Base-by-base conservation (phyloP, 2,329 filamentous ascomycete genomes). In the Clarireedia homoeocarpa region DNA sequence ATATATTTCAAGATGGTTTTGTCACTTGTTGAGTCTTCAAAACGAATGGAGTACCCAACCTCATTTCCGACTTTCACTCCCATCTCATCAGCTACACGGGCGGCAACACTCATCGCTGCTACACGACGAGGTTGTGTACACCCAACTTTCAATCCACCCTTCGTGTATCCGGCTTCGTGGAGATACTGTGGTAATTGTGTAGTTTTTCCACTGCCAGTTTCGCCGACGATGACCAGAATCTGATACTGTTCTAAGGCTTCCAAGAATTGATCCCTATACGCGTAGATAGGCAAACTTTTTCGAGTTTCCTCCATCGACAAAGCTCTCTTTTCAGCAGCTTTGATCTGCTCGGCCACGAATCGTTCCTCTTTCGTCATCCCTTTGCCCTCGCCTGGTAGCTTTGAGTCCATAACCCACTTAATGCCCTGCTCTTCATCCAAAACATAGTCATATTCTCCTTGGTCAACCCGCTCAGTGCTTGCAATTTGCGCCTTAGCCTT, bases 31-130 rank as follows among this genome's bases (percentile, higher is more conserved):
- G 85, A 85, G 71, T 96, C 89, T 69, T 99, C 94, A 65, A 97
- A 99, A 59, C 94, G 88, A 64, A 99, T 95, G 0, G 86, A 86
- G 70, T 96, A 99, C 15, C 94, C 94, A 26, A 97, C 92, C 67
- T 96, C 90, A 60, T 89, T 88, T 0, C 94, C 94, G 10, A 97
- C 75, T 69, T 92, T 91, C 58, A 90, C 86, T 0, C 88, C 91
- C 75, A 95, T 88, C 69, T 99, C 94, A 55, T 97, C 91, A 0
- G 92, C 89, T 2, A 99, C 94, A 77, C 94, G 90, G 46, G 89
- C 84, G n/a, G 94, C 92, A 20, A 97, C 92, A 67, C 88, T 94
- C 92, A 97, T 97, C 30, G 94, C 94, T 3, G 94, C 94, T 10
- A 99, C 94, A 76, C 94, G 84, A 64, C 94, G 85, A 4, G 94